A percentile compares a stretch with the other conserved stretches of the same genome.
Evolutionary conservation across 768 basidiomycete species (phyloP).

Genomic region (Tremella yokohamensis): DNA sequence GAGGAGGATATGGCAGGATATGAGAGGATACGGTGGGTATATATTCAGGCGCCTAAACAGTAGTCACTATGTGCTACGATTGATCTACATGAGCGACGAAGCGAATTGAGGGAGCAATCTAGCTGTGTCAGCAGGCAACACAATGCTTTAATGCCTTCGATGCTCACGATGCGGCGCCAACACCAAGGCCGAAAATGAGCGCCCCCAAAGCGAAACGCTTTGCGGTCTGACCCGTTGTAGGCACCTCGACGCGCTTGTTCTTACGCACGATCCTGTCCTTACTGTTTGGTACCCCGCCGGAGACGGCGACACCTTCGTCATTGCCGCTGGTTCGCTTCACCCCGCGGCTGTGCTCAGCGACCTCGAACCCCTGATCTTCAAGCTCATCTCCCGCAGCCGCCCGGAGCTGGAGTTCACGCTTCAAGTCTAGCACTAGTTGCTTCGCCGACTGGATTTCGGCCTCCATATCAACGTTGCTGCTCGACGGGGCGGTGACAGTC

Average conservation of each 20-base stretch:
- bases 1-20: too few relatives aligned
- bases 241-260: conserved; percentile 58
- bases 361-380: conserved; percentile 31
- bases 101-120: conserved; percentile 27
- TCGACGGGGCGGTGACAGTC: conserved; percentile 35
- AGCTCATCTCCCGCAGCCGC: conserved; percentile 34
- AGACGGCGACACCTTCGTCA: conserved; percentile 53
- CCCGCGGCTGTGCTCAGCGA: conserved; percentile 28
- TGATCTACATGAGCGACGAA: conserved; percentile 15
- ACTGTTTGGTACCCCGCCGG: conserved; percentile 22
- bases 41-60: too few relatives aligned
- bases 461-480: conserved; percentile 63
- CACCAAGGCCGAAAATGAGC: conserved; percentile 75
- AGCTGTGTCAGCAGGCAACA: conserved; percentile 2
- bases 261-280: conserved; percentile 60
- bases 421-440: conserved; percentile 69
- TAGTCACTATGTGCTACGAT: too few relatives aligned
- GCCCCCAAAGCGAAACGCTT: conserved; percentile 80
- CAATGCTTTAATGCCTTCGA: too few relatives aligned
- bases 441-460: conserved; percentile 69
- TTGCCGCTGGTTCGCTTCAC: conserved; percentile 60
- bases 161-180: conserved; percentile 61
- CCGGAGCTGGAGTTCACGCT: conserved; percentile 58
- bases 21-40: too few relatives aligned
- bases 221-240: conserved; percentile 59